A percentile compares a stretch with the other conserved stretches of the same genome.
Conservation (phyloP, 331 rosid genomes). For the Stylosanthes scabra region DNA sequence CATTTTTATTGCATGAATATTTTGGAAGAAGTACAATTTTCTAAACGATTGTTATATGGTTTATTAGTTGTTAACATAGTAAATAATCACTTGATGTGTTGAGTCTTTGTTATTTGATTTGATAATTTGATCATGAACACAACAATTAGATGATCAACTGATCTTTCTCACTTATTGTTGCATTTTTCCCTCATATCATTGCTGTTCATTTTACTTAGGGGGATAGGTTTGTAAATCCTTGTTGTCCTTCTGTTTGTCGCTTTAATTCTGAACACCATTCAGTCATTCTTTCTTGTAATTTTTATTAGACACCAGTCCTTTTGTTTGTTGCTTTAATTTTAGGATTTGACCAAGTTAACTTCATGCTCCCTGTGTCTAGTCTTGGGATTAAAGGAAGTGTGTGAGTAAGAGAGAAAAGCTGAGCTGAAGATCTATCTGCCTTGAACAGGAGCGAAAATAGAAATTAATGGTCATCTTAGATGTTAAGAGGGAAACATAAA, state of each 20-base stretch:
- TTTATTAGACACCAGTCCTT: neutral
- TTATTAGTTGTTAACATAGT: constrained; percentile 6
- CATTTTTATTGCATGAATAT: neutral
- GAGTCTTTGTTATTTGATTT: constrained; percentile 3
- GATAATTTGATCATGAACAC: neutral
- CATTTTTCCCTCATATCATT: constrained; percentile 2
- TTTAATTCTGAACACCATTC: constrained; percentile 21
- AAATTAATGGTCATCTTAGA: neutral
- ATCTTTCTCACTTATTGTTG: neutral
- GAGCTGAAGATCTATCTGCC: constrained; percentile 2
- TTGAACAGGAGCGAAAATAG: neutral
- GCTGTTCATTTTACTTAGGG: neutral
- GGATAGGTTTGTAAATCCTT: constrained; percentile 4
- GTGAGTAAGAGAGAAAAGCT: constrained; percentile 4
- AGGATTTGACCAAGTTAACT: neutral
- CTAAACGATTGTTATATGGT: constrained; percentile 5
- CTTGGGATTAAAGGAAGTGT: too few relatives aligned
- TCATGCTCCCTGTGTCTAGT: too few relatives aligned
- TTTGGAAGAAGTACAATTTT: neutral
- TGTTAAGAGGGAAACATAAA: constrained; percentile 3
- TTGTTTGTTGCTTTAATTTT: too few relatives aligned
- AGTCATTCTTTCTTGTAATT: neutral
- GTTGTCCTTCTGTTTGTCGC: constrained; percentile 5
- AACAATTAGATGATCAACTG: neutral
- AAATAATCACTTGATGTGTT: neutral